Evolutionary conservation across 768 basidiomycete genomes (phyloP).

Genomic region (Mycena maculata): DNA sequence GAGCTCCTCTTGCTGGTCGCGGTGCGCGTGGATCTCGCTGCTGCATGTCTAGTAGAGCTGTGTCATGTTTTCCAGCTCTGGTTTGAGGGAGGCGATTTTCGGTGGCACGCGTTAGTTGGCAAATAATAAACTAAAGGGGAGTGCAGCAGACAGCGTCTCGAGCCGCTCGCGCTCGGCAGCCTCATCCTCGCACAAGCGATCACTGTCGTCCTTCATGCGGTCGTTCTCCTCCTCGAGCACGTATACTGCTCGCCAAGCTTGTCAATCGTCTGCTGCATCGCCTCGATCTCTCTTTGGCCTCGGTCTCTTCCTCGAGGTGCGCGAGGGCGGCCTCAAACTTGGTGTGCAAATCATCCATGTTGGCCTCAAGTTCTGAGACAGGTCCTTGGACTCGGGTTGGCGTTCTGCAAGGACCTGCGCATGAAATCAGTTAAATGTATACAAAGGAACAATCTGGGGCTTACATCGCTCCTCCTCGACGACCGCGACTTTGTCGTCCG

Average conservation of each 20-base stretch:
- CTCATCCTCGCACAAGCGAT: constrained; percentile 78
- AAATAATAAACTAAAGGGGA: constrained; percentile 42
- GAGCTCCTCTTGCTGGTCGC: constrained; percentile 81
- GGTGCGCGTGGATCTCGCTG: constrained; percentile 72
- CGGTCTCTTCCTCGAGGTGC: constrained; percentile 82
- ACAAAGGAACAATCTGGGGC: too few relatives aligned
- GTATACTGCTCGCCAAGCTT: constrained; percentile 85
- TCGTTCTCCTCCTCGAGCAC: constrained; percentile 90
- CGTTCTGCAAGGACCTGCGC: constrained; percentile 80
- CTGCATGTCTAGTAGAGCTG: constrained; percentile 73
- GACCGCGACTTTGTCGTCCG: too few relatives aligned
- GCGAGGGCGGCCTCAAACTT: constrained; percentile 82
- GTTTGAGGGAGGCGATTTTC: constrained; percentile 77
- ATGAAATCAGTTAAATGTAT: too few relatives aligned
- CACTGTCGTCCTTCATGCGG: constrained; percentile 75
- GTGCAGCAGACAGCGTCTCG: constrained; percentile 72
- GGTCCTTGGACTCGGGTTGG: constrained; percentile 81
- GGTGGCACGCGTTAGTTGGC: constrained; percentile 17
- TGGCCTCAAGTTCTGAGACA: constrained; percentile 83
- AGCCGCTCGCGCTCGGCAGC: constrained; percentile 74
- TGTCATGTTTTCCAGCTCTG: constrained; percentile 73
- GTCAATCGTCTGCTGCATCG: constrained; percentile 81
- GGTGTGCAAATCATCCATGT: constrained; percentile 73
- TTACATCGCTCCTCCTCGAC: too few relatives aligned
- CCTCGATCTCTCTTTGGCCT: constrained; percentile 86